These are phyloP conservation scores for Geoglossum glabrum DNA, from an alignment of 495 filamentous ascomycete species.

Conservation along the genomic window DNA sequence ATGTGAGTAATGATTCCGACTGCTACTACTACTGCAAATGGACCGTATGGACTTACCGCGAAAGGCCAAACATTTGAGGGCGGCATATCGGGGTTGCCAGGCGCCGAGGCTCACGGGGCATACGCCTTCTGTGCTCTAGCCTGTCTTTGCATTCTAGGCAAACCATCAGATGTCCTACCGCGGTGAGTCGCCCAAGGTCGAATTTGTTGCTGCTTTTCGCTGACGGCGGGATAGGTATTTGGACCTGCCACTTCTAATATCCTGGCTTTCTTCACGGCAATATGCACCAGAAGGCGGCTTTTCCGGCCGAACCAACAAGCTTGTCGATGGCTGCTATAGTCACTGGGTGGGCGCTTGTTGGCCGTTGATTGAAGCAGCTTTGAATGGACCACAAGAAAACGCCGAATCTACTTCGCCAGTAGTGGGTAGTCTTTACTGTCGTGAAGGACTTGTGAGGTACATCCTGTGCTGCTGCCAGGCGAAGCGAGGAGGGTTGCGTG, in stretches of 20 bases:
- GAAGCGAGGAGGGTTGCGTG: conserved; percentile 60
- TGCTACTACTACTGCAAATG: not conserved
- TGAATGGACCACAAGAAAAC: conserved; percentile 28
- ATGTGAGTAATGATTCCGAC: conserved; percentile 33
- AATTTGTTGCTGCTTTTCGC: not conserved
- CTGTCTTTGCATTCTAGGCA: conserved; percentile 61
- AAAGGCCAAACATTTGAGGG: conserved; percentile 86
- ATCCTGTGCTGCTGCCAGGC: conserved; percentile 77
- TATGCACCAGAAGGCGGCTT: conserved; percentile 84
- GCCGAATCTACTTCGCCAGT: not conserved
- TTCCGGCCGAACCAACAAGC: conserved; percentile 86
- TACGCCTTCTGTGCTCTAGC: conserved; percentile 92
- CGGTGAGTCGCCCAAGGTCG: conserved; percentile 22
- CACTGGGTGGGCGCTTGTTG: conserved; percentile 95
- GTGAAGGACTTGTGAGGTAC: conserved; percentile 69
- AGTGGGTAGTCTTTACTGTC: conserved; percentile 44
- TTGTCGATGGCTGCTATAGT: conserved; percentile 94
- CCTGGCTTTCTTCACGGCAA: conserved; percentile 78
- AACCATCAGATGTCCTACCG: conserved; percentile 48
- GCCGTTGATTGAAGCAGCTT: conserved; percentile 67
- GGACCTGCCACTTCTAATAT: conserved; percentile 52
- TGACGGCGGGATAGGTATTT: conserved; percentile 35
- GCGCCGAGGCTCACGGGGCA: conserved; percentile 80
- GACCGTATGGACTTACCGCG: conserved; percentile 3
- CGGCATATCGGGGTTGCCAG: conserved; percentile 65